phyloP scores from a whole-genome alignment of 345 rosid species.

The Raphanus raphanistrum region DNA sequence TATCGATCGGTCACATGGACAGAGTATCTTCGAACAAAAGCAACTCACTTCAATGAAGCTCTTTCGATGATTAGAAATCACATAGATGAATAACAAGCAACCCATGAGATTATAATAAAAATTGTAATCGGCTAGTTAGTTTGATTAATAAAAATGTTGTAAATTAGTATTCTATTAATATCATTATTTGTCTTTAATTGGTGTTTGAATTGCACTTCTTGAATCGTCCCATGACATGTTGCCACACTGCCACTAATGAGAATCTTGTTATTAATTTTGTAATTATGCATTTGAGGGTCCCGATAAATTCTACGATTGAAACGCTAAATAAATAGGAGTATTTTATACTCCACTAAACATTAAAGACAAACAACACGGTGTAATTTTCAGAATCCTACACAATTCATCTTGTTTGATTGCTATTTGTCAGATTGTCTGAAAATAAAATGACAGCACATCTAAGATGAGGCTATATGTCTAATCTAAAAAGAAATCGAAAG shows the following conservation, averaged over 20 bases:
- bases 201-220: conserved; percentile 1
- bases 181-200: not conserved
- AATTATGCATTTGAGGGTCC: conserved; percentile 31
- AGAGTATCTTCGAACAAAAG: conserved; percentile 60
- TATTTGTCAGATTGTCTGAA: conserved; percentile 36
- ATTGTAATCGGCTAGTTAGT: conserved; percentile 1
- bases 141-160: conserved; percentile 17
- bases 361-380: conserved; percentile 23
- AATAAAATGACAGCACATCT: conserved; percentile 33
- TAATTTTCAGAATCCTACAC: conserved; percentile 26
- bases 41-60: conserved; percentile 54
- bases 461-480: conserved; percentile 35
- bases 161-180: not conserved
- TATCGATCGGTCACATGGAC: conserved; percentile 54
- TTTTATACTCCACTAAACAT: not conserved
- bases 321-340: not conserved
- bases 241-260: conserved; percentile 26
- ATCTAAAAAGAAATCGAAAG: conserved; percentile 31
- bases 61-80: conserved; percentile 48
- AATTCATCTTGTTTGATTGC: conserved; percentile 34
- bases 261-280: conserved; percentile 18
- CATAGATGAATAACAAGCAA: conserved; percentile 20
- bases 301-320: conserved; percentile 34
- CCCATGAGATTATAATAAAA: not conserved
- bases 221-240: conserved; percentile 27